phyloP scores from a whole-genome alignment of 75 land plant genomes.

The Sequoia sempervirens region DNA sequence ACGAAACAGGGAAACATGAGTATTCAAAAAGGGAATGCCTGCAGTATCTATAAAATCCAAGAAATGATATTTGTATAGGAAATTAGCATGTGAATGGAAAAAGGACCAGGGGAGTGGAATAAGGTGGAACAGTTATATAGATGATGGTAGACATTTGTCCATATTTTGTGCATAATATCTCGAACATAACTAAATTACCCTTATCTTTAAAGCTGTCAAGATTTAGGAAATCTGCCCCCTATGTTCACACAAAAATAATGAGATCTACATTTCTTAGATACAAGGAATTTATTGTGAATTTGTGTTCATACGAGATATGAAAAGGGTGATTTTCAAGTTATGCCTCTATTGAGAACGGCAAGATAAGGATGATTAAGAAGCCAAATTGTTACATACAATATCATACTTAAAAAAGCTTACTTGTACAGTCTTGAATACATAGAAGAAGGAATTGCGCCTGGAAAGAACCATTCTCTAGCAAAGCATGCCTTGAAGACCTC shows the following conservation, averaged over 20 bases:
- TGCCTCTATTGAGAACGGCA: background rate
- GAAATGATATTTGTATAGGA: no score
- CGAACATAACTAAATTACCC: background rate
- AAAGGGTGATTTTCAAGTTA: background rate
- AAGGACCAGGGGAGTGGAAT: no score
- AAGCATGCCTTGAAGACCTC: constrained; percentile 33
- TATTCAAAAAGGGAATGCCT: no score
- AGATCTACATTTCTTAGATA: background rate
- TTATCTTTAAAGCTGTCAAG: background rate
- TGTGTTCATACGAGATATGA: background rate
- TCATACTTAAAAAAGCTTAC: background rate
- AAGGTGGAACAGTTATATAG: no score
- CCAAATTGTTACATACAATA: background rate
- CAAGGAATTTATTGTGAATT: background rate
- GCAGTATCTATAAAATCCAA: no score
- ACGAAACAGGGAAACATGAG: no score
- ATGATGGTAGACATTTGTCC: background rate
- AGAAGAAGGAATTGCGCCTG: constrained; percentile 20
- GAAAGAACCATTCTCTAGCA: constrained; percentile 16
- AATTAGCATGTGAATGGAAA: no score
- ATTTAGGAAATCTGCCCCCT: background rate
- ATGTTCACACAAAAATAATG: background rate
- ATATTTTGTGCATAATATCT: no score
- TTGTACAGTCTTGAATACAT: constrained; percentile 17
- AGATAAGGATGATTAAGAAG: background rate